A percentile compares a stretch with the other conserved stretches of the same genome.
These are phyloP conservation scores for Oemleria cerasiformis DNA, from an alignment of 306 rosid species.

Conservation along the genomic window DNA sequence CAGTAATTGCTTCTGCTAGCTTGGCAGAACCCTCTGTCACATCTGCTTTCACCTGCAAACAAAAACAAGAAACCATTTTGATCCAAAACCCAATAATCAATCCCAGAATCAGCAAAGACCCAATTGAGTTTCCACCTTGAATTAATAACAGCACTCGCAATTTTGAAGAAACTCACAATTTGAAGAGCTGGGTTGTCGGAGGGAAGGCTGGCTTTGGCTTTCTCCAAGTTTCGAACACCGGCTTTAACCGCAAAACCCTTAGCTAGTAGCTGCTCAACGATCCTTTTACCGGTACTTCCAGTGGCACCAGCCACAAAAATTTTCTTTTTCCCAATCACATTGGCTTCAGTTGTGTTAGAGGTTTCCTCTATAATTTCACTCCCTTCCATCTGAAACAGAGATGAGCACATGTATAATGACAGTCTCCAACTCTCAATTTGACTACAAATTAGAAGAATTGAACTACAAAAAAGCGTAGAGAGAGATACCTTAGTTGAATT, in stretches of 20 bases:
- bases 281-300: constrained; percentile 84
- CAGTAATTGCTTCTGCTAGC: constrained; percentile 75
- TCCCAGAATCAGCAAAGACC: constrained; percentile 1
- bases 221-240: constrained; percentile 79
- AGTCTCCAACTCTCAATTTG: not conserved
- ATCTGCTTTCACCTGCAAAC: constrained; percentile 80
- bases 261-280: constrained; percentile 81
- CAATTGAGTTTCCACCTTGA: not conserved
- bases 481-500: constrained; percentile 45
- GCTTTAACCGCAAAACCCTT: constrained; percentile 89
- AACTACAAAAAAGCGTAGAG: too few relatives aligned
- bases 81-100: not conserved
- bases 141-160: constrained; percentile 9
- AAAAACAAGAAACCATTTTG: constrained; percentile 8
- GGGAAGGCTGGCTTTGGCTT: constrained; percentile 59
- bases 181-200: constrained; percentile 66
- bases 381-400: constrained; percentile 64
- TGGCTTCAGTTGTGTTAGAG: constrained; percentile 28
- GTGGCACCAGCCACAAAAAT: constrained; percentile 94
- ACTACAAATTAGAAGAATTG: too few relatives aligned
- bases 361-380: constrained; percentile 52
- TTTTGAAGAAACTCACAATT: constrained; percentile 47
- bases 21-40: constrained; percentile 85
- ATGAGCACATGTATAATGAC: not conserved
- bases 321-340: constrained; percentile 46